Evolutionary conservation across 306 rosid species (phyloP), one percentile per base, ranked within the genome.

Genomic region (Pueraria montana): DNA sequence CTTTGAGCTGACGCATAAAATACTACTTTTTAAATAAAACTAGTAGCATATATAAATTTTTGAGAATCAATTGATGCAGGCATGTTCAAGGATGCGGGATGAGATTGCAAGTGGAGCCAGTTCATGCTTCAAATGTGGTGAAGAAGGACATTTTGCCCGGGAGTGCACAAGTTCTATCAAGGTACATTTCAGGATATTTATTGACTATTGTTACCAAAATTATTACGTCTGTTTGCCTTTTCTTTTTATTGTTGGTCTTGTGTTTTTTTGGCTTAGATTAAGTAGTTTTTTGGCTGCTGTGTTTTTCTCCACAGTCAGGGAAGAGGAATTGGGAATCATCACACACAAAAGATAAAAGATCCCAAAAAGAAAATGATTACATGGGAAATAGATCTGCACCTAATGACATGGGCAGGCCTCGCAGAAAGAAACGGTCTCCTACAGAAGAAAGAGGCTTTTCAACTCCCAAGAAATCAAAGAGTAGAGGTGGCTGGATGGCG

Each of bases 81-180:
- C 94, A 48, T 94, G 97, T 52, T 21, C 88, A 32, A 90, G 89
- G 87, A 36, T 83, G 74, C 88, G 36, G 3, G 84, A 88, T 71
- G 98, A 91, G 77, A 72, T 86, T 46, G 74, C 67, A 77, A 88
- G 71, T 82, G 86, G 86, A 27, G 86, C 81, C 45, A 71, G n/a
- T n/a, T n/a, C n/a, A n/a, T n/a, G 99, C 88, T 94, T 38, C 75
- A 92, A 65, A 83, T 96, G 99, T 71, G 92, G 94, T 40, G 97
- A 90, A 80, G 93, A 45, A 77, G 99, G 99, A 74, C 99, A 96
- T 91, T 88, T 94, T 83, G 98, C 99, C 26, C 90, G 98, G 67
- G 98, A 93, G 77, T 95, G 98, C 87, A 62, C 71, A 40, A 89
- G 73, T 87, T 77, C 82, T 49, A 10, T 80, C 1, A 87, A 86